Evolutionary conservation across 2,329 filamentous ascomycete species (phyloP), one percentile per base, ranked within the genome.

Genomic region (Lecanoromycetidae sp.): DNA sequence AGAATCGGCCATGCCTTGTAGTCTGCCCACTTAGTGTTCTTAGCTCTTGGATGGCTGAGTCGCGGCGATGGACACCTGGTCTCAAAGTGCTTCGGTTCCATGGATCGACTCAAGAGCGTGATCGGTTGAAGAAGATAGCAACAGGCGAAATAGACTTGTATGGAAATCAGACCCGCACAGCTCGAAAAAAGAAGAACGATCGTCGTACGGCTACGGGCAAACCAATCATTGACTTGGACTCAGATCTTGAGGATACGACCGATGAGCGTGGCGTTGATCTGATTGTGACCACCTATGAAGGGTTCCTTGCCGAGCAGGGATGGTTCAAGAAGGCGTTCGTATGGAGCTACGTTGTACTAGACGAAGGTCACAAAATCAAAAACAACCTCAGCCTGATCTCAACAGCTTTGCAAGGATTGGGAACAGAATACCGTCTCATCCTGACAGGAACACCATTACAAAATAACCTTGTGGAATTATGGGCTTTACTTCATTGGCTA

Each of bases 401-500:
- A 0, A 57, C 59, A 4, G 57, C 66, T 2, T 54, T 75, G 3
- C 66, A 67, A 29, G 61, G 58, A 13, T 54, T 75, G 25, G 62
- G 62, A 15, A 64, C 71, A 0, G 70, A 74, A 39, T 69, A 66
- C 48, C 69, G 71, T 6, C 58, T 75, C 7, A 66, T 75, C 1
- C 56, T 76, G 3, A 75, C 71, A 0, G 72, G 67, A 54, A 79
- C 76, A 0, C 76, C 75, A 0, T 62, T 79, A 0, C 76, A 79
- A 50, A 79, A 79, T 50, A 73, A 79, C 45, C 60, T 79, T 0
- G 60, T 63, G 2, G 75, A 79, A 55, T 63, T 77, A 50, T 79
- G 75, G 75, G 69, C 72, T 0, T 59, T 79, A 1, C 60, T 78
- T 0, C 70, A 74, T 41, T 79, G 72, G 71, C 63, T 79, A 0